phyloP scores from a whole-genome alignment of 2,329 filamentous ascomycete species.

The Pyrenophora tritici-repentis region DNA sequence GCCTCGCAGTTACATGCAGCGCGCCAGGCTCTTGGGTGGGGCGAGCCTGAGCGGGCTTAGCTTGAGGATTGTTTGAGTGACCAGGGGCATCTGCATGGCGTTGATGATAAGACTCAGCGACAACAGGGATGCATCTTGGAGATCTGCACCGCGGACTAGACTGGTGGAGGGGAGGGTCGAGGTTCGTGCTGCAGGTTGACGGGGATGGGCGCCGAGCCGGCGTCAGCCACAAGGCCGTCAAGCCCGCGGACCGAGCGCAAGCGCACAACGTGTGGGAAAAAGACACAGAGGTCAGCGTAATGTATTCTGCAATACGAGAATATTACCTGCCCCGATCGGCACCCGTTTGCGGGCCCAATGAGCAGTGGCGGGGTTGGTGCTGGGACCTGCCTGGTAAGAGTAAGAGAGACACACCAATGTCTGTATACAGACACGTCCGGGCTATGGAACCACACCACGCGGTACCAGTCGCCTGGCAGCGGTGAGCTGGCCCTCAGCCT shows the following conservation, averaged over 20 bases:
- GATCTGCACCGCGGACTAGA: conserved; percentile 27
- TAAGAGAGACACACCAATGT: conserved; percentile 2
- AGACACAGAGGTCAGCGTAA: conserved; percentile 27
- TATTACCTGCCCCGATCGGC: conserved; percentile 20
- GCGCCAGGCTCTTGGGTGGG: conserved; percentile 42
- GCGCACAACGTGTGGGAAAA: conserved; percentile 15
- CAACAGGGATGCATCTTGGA: conserved; percentile 28
- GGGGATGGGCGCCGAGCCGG: conserved; percentile 28
- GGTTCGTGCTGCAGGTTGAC: conserved; percentile 23
- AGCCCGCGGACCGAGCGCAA: conserved; percentile 25
- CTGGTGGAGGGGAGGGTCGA: conserved; percentile 16
- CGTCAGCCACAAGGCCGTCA: conserved; percentile 32
- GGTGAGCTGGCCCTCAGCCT: conserved; percentile 11
- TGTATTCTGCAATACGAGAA: conserved; percentile 34
- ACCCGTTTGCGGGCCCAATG: conserved; percentile 5
- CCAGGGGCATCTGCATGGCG: conserved; percentile 35
- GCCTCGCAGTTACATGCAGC: conserved; percentile 44
- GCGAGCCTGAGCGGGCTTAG: conserved; percentile 31
- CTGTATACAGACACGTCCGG: conserved; percentile 15
- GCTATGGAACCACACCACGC: conserved; percentile 1
- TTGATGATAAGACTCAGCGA: conserved; percentile 36
- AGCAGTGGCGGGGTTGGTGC: neutral
- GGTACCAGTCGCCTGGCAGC: conserved; percentile 6
- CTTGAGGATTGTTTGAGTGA: conserved; percentile 27
- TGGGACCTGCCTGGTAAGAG: conserved; percentile 4